Conservation (phyloP, 495 filamentous ascomycete genomes). For the Acidomyces sp. region DNA sequence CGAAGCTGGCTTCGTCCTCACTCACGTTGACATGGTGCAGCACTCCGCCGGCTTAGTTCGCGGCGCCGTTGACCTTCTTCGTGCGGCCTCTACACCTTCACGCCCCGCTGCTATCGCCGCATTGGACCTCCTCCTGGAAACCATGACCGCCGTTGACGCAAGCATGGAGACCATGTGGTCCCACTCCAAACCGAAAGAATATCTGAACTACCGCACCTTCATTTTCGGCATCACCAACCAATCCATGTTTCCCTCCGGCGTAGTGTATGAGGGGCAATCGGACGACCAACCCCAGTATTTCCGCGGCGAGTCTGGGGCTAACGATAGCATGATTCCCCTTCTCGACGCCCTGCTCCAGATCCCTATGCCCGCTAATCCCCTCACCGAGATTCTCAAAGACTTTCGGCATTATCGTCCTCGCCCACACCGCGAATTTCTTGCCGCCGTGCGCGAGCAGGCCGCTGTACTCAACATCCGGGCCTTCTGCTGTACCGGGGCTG, state of each 20-base stretch:
- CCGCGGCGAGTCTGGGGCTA: slow-evolving; percentile 78
- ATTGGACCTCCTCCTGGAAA: slow-evolving; percentile 48
- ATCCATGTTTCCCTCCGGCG: slow-evolving; percentile 81
- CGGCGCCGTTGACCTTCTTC: slow-evolving; percentile 51
- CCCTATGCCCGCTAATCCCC: slow-evolving; percentile 66
- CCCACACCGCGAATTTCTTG: slow-evolving; percentile 73
- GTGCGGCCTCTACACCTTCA: slow-evolving; percentile 41
- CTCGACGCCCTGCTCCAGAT: slow-evolving; percentile 72
- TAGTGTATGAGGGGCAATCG: slow-evolving; percentile 71
- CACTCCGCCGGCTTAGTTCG: slow-evolving; percentile 58
- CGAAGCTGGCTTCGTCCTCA: slow-evolving; percentile 73
- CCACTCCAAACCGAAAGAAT: slow-evolving; percentile 62
- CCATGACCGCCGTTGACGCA: slow-evolving; percentile 55
- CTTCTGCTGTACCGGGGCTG: slow-evolving; percentile 42
- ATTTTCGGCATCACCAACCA: slow-evolving; percentile 86
- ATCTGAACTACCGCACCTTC: slow-evolving; percentile 78
- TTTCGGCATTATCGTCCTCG: slow-evolving; percentile 75
- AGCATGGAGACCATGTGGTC: slow-evolving; percentile 60
- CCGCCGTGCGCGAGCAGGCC: slow-evolving; percentile 48
- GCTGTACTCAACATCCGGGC: slow-evolving; percentile 43
- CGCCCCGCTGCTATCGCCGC: slow-evolving; percentile 44
- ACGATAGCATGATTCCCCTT: slow-evolving; percentile 79
- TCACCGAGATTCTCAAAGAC: slow-evolving; percentile 72
- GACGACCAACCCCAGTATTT: slow-evolving; percentile 47
- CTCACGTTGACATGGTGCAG: slow-evolving; percentile 47